These are phyloP conservation scores for Aspergillus hiratsukae DNA, from an alignment of 2,329 filamentous ascomycete genomes.

Conservation along the genomic window DNA sequence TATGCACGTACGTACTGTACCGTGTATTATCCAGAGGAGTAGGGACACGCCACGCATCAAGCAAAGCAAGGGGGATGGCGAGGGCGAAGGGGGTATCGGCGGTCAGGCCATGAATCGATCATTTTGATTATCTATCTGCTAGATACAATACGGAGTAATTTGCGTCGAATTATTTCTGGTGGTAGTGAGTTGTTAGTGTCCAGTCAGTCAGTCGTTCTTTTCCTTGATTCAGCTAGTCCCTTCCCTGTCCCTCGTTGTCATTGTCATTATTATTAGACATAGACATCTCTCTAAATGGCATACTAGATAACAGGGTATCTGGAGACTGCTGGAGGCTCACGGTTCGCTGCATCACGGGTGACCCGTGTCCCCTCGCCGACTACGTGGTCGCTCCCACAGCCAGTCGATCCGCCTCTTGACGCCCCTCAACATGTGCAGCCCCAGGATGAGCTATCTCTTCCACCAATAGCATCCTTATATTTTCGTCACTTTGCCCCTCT, in stretches of 20 bases:
- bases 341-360: background rate
- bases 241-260: too few relatives aligned
- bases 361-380: background rate
- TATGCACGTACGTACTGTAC: too few relatives aligned
- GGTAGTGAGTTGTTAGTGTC: too few relatives aligned
- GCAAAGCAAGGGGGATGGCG: background rate
- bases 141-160: too few relatives aligned
- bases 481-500: background rate
- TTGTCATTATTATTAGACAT: too few relatives aligned
- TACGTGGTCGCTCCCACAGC: slow-evolving; percentile 21
- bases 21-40: too few relatives aligned
- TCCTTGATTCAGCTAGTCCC: background rate
- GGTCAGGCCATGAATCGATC: background rate
- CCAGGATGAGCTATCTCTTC: background rate
- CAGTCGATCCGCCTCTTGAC: slow-evolving; percentile 14
- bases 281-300: too few relatives aligned
- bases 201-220: background rate
- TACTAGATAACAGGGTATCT: too few relatives aligned
- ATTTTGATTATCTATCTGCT: background rate
- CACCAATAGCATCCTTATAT: background rate
- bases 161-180: too few relatives aligned
- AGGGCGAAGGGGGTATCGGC: background rate
- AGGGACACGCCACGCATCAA: background rate
- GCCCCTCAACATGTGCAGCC: background rate
- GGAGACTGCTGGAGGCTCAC: background rate